A percentile compares a stretch with the other conserved stretches of the same genome.
Evolutionary conservation across 345 rosid genomes (phyloP).

Genomic region (Cardiospermum halicacabum): DNA sequence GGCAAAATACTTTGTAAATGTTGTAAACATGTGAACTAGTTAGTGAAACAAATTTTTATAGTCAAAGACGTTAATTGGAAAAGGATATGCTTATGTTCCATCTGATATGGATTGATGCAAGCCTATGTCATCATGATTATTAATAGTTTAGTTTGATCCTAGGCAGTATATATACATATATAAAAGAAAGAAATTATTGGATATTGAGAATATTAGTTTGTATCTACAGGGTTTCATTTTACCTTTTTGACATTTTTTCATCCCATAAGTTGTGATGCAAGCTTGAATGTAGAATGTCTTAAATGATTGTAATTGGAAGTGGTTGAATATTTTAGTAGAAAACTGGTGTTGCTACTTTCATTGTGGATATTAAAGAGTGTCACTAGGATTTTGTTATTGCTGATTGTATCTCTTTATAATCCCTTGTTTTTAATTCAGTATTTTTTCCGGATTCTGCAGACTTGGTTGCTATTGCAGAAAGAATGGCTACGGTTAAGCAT

Average conservation of each 20-base stretch:
- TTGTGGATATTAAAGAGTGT: background rate
- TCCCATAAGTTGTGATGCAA: background rate
- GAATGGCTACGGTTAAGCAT: conserved; percentile 94
- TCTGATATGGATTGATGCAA: background rate
- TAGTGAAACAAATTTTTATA: background rate
- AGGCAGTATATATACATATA: no score
- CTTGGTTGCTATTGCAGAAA: conserved; percentile 83
- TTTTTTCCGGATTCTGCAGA: conserved; percentile 38
- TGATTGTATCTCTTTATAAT: background rate
- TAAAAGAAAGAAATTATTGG: no score
- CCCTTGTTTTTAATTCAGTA: background rate
- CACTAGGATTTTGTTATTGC: background rate
- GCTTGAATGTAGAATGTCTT: background rate
- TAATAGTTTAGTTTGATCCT: background rate
- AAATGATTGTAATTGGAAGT: background rate
- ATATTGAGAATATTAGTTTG: no score
- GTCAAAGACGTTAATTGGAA: background rate
- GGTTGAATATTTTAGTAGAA: background rate
- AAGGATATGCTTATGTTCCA: background rate
- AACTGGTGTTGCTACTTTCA: background rate
- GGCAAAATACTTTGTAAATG: background rate
- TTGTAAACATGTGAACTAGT: background rate
- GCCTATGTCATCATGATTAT: background rate
- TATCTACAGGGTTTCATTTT: background rate
- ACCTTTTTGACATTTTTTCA: background rate